Conservation (phyloP, 768 basidiomycete genomes). For the Podaxis sp. region DNA sequence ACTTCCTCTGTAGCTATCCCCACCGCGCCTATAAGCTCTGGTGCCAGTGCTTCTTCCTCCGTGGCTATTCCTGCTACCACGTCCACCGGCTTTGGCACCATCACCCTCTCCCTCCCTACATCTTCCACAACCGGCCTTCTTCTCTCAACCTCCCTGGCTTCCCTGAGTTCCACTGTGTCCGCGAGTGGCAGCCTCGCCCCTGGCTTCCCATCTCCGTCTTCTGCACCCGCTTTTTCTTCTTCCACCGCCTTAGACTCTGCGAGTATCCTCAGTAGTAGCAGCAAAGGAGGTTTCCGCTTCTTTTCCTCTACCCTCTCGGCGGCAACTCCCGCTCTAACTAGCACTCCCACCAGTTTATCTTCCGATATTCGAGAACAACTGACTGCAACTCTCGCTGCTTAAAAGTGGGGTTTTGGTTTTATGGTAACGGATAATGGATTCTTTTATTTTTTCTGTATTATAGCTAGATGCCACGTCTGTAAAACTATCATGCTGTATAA, state of each 20-base stretch:
- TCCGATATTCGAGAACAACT: neutral
- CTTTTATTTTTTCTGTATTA: neutral
- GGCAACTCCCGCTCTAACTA: neutral
- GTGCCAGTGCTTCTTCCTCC: conserved; percentile 10
- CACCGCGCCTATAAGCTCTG: conserved; percentile 1
- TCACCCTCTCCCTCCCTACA: conserved; percentile 3
- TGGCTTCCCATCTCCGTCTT: neutral
- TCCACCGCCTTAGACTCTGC: neutral
- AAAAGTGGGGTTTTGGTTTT: neutral
- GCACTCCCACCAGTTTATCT: neutral
- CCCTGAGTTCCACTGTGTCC: neutral
- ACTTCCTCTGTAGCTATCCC: conserved; percentile 3
- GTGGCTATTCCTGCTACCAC: neutral
- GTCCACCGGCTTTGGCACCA: neutral
- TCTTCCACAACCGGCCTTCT: conserved; percentile 4
- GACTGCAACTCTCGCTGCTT: conserved; percentile 4
- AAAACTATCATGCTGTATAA: neutral
- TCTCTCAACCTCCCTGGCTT: neutral
- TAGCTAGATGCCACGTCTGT: neutral
- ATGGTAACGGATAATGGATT: neutral
- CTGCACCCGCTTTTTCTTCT: neutral
- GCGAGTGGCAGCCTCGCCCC: neutral
- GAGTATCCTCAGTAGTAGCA: neutral
- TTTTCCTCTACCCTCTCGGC: neutral
- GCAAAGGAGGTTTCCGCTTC: neutral